Evolutionary conservation across 441 rosid genomes (phyloP).

Genomic region (Oxalis stricta): DNA sequence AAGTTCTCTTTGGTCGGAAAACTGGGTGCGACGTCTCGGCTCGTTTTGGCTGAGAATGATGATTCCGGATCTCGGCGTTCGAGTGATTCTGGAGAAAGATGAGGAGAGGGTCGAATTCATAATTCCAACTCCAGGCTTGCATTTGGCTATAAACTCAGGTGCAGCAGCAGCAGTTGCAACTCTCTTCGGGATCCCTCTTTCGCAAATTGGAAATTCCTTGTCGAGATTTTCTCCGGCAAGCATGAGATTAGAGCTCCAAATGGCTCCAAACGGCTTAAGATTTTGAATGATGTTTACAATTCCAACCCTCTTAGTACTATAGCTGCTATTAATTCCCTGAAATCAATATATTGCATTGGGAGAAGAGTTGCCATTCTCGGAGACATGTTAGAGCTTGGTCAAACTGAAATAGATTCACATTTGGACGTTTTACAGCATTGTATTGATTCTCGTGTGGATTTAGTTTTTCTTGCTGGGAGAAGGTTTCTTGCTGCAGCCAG

Average conservation of each 20-base stretch:
- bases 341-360: constrained; percentile 13
- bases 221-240: constrained; percentile 12
- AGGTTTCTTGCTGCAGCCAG: constrained; percentile 11
- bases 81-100: constrained; percentile 12
- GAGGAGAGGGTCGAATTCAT: constrained; percentile 19
- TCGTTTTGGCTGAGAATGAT: constrained; percentile 15
- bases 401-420: constrained; percentile 9
- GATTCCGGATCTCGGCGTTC: constrained; percentile 14
- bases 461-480: constrained; percentile 16
- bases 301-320: constrained; percentile 19
- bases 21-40: constrained; percentile 11
- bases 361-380: constrained; percentile 18
- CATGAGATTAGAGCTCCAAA: constrained; percentile 14
- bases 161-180: constrained; percentile 20
- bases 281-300: constrained; percentile 17
- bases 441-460: constrained; percentile 4
- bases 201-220: constrained; percentile 16
- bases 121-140: constrained; percentile 15
- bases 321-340: constrained; percentile 19
- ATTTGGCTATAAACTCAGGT: constrained; percentile 17
- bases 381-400: constrained; percentile 20
- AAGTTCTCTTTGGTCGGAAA: constrained; percentile 16
- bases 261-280: constrained; percentile 14
- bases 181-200: constrained; percentile 11
- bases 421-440: constrained; percentile 8